A percentile compares a stretch with the other conserved stretches of the same genome.
phyloP scores from a whole-genome alignment of 2,329 filamentous ascomycete genomes.

The Rhynchosporium secalis region DNA sequence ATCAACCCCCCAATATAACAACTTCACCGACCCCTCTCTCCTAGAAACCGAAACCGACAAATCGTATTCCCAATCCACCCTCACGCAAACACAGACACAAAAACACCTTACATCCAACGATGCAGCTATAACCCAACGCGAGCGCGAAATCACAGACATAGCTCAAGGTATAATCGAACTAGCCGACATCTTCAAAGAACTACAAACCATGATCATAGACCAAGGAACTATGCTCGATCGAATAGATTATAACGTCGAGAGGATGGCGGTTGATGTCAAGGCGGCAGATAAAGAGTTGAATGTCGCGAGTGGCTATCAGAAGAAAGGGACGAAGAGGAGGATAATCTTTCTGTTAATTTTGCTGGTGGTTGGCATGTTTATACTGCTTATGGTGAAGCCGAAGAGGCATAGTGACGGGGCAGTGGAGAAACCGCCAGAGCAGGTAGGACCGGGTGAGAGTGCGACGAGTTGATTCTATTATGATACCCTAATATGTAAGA shows the following conservation, averaged over 20 bases:
- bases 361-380: constrained; percentile 82
- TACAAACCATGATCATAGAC: constrained; percentile 94
- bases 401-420: constrained; percentile 30
- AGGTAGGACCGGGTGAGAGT: constrained; percentile 27
- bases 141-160: constrained; percentile 96
- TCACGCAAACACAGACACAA: constrained; percentile 68
- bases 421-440: constrained; percentile 8
- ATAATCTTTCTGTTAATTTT: constrained; percentile 86
- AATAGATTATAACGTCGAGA: constrained; percentile 97
- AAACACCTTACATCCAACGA: constrained; percentile 74
- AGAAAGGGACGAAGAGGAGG: constrained; percentile 84
- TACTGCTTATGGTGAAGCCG: constrained; percentile 73
- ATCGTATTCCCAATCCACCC: constrained; percentile 84
- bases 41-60: constrained; percentile 93
- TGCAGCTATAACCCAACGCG: constrained; percentile 81
- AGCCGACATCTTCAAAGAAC: constrained; percentile 92
- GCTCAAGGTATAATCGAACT: constrained; percentile 97
- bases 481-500: constrained; percentile 8
- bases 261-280: constrained; percentile 91
- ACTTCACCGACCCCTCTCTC: constrained; percentile 80
- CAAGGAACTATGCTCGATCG: constrained; percentile 89
- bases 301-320: constrained; percentile 86
- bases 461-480: constrained; percentile 31
- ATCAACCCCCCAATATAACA: constrained; percentile 50
- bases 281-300: constrained; percentile 89